Conservation (phyloP, 495 filamentous ascomycete species). For the Lasiosphaeris hirsuta region DNA sequence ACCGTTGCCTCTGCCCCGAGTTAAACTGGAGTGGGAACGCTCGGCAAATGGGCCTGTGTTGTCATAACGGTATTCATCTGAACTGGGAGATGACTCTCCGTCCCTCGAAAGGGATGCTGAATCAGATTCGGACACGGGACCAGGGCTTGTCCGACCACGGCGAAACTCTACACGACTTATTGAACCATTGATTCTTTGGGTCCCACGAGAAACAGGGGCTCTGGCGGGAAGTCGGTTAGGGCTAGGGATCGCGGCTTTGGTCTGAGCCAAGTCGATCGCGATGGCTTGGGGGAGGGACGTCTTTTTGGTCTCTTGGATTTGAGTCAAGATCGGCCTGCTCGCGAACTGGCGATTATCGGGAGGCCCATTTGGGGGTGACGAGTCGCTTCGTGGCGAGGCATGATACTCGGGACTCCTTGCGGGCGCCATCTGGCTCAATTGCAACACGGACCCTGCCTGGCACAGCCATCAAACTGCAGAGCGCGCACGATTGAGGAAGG, state of each 20-base stretch:
- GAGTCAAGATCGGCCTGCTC: neutral
- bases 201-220: neutral
- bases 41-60: no score
- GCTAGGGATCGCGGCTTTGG: neutral
- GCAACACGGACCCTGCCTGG: neutral
- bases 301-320: slow-evolving; percentile 2
- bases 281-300: slow-evolving; percentile 1
- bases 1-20: no score
- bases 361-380: slow-evolving; percentile 1
- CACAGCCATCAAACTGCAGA: neutral
- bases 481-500: neutral
- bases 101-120: slow-evolving; percentile 6
- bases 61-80: neutral
- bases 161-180: neutral
- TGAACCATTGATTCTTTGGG: no score
- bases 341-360: neutral
- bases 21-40: no score
- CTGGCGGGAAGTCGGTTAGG: neutral
- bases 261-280: neutral
- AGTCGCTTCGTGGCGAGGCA: neutral
- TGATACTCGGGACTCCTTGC: neutral
- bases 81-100: neutral
- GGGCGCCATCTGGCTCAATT: slow-evolving; percentile 6
- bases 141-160: neutral
- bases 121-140: neutral